Evolutionary conservation across 1,284 basidiomycete genomes (phyloP), one percentile per base, ranked within the genome.

Genomic region (Kwoniella shivajii): DNA sequence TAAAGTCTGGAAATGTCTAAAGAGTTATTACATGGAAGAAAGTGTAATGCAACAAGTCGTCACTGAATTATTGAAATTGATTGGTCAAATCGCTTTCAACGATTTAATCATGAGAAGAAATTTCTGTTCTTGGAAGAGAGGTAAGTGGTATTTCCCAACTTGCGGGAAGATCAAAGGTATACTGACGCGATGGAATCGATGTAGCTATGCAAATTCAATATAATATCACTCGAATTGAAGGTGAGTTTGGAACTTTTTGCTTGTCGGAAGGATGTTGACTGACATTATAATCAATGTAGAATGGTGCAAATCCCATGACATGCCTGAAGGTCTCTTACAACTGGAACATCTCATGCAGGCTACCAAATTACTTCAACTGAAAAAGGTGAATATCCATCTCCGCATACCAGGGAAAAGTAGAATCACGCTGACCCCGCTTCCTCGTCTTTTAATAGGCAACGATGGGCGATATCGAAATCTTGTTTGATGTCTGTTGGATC

Each of bases 401-500:
- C 26, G 33, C 22, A 37, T n/a, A 39, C 18, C 26, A 5, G n/a
- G n/a, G n/a, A n/a, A n/a, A n/a, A n/a, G 16, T 45, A 37, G 0
- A 24, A 45, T 50, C 67, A 39, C 64, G 49, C 48, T 56, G 45
- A 64, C 48, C 41, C 22, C 45, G 30, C 58, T 56, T 30, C 50
- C 37, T 47, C 14, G 9, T 44, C 43, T 22, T 13, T 37, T 29
- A 4, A 20, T 37, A 94, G 91, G 88, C 92, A 7, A 91, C 92
- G 1, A 83, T 90, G 37, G 87, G 88, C 26, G 93, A 98, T 75
- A 96, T 98, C 64, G 93, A 99, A 78, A 98, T 99, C 69, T 95
- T 98, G 69, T 99, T 97, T 74, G 90, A 96, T 74, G 95, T 99
- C 54, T 99, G 94, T 83, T 99, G 96, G 96, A 99, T 99, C 88